Base-by-base conservation (phyloP, 192 early-diverging fungal genomes). In the Coemansia biformis region DNA sequence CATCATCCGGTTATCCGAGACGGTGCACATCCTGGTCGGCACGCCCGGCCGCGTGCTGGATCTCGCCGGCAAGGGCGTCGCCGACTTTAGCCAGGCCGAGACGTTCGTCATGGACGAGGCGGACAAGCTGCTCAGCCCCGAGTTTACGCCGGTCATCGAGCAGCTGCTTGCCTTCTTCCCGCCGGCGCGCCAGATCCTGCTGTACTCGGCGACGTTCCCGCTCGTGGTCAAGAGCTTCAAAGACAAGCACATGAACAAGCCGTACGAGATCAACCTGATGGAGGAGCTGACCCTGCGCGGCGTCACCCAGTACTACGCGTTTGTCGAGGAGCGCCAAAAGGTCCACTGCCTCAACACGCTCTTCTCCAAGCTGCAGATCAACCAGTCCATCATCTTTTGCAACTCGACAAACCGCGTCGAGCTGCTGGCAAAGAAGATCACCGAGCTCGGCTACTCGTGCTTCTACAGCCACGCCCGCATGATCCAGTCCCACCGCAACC, bases 311-410 rank as follows among this genome's bases (percentile, higher is more conserved):
- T 99, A 93, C 78, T 99, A 99, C 67, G 96, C 96, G 26, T 99
- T 92, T 77, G 94, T 99, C 18, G 93, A 97, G 71, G 96, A 99
- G 62, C 80, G 88, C 52, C 96, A 99, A 59, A 99, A 99, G 66
- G 96, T 99, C 5, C 96, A 99, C 63, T 98, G 87, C 56, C 74
- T 89, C 23, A 89, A 89, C 66, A 89, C 87, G 6, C 78, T 98
- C 10, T 98, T 98, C 59, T 95, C 92, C 0, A 94, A 94, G 87
- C 86, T 99, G 19, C 96, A 99, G 87, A 96, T 99, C 79, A 99
- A 99, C 76, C 96, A 99, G 83, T 97, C 93, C 28, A 99, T 99
- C 53, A 99, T 99, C 63, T 99, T 99, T 66, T 99, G 96, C 71
- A 99, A 99, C 77, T 99, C 96, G 0, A 97, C 96, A 35, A 91